Evolutionary conservation across 2,329 filamentous ascomycete species (phyloP).

Genomic region (Gaeumannomyces sp.): DNA sequence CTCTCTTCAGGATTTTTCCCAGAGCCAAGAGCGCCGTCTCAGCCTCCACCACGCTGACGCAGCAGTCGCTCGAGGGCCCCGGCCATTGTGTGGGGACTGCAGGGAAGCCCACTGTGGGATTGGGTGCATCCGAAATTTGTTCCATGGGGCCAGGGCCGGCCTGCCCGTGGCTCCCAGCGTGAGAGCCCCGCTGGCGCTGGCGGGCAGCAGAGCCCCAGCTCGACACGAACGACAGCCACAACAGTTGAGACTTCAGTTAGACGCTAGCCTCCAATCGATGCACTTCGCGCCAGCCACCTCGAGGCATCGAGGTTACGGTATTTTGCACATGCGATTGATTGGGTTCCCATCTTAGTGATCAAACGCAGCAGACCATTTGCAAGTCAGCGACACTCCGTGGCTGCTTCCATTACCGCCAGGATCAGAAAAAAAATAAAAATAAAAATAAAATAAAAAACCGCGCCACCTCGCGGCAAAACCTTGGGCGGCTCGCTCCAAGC

Average conservation of each 20-base stretch:
- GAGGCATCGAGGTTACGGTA: background rate
- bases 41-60: conserved; percentile 11
- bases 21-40: background rate
- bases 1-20: background rate
- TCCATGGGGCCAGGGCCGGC: background rate
- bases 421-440: background rate
- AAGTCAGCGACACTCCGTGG: too few species aligned
- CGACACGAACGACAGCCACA: background rate
- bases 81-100: background rate
- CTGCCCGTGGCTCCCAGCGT: background rate
- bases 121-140: background rate
- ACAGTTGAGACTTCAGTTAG: too few species aligned
- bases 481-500: too few species aligned
- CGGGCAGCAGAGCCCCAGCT: background rate
- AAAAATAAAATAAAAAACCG: too few species aligned
- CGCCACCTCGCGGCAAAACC: too few species aligned
- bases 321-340: background rate
- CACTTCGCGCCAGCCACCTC: background rate
- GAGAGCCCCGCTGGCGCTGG: too few species aligned
- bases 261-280: background rate
- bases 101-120: background rate
- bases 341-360: background rate
- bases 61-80: conserved; percentile 10
- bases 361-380: too few species aligned
- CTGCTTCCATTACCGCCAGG: background rate